Conservation (phyloP, 2,329 filamentous ascomycete genomes). For the Cladophialophora bantiana region DNA sequence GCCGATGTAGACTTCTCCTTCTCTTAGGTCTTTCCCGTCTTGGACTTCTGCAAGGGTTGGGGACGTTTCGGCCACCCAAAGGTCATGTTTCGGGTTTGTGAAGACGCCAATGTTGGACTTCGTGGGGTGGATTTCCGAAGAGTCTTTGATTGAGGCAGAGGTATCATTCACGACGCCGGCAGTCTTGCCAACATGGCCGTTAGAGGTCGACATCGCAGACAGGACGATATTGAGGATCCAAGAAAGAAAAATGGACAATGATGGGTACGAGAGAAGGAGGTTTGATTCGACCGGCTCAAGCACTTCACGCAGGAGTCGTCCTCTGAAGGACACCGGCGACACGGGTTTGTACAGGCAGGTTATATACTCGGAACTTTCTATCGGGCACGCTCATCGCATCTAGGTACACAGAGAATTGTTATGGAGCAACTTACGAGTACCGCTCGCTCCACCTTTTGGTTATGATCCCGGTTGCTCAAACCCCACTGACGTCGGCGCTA, state of each 20-base stretch:
- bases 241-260: not conserved
- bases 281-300: not conserved
- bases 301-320: not conserved
- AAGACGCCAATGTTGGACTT: slow-evolving; percentile 85
- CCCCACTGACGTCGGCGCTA: not conserved
- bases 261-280: not conserved
- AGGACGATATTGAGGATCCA: not conserved
- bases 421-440: not conserved
- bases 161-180: slow-evolving; percentile 2
- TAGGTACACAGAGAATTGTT: not conserved
- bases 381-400: not conserved
- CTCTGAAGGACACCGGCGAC: not conserved
- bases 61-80: slow-evolving; percentile 83
- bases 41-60: slow-evolving; percentile 78
- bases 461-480: not conserved
- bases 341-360: not conserved
- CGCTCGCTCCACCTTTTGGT: not conserved
- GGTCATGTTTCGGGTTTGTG: slow-evolving; percentile 89
- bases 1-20: slow-evolving; percentile 84
- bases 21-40: slow-evolving; percentile 71
- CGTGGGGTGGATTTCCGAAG: slow-evolving; percentile 17
- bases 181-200: slow-evolving; percentile 3
- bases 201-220: not conserved
- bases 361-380: not conserved
- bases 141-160: slow-evolving; percentile 1